Evolutionary conservation across 2,329 filamentous ascomycete genomes (phyloP), one percentile per base, ranked within the genome.

Genomic region (Akanthomyces uredinophilus): DNA sequence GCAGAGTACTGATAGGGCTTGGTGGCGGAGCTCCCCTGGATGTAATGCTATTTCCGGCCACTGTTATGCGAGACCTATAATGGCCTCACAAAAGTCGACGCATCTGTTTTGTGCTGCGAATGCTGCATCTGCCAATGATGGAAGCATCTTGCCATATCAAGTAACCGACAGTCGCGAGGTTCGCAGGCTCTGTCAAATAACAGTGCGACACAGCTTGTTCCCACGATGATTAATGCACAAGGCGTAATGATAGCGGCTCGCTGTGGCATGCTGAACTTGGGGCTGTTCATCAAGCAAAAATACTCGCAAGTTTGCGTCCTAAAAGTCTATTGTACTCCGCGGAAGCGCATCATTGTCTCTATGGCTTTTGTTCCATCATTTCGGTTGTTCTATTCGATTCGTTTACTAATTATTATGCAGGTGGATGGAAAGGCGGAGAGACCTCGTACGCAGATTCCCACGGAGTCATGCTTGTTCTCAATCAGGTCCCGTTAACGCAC

Each of bases 41-140:
- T 51, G 37, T 27, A 37, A 41, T 41, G 37, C 51, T 54, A 54
- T 54, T 54, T 43, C 51, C 51, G 51, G 51, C 51, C n/a, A 20
- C n/a, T 14, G 18, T 35, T 20, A 35, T 54, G 22, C 29, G 16
- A 29, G 37, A 35, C 37, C 24, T 41, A 8, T 37, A 18, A 37
- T 46, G n/a, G 43, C 5, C n/a, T 35, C 35, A 10, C 24, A 39
- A 16, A 24, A 20, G 20, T 41, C 35, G 13, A 24, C 20, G 14
- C 27, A 29, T 29, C 27, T 29, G 6, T 29, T 29, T n/a, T n/a
- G n/a, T n/a, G 11, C 51, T 41, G 44, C 44, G 7, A 47, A 47
- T 24, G 5, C 20, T 14, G 22, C 22, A 18, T 18, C 20, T 41
- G n/a, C 32, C 32, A 20, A 13, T 24, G 6, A 39, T 22, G 22